Evolutionary conservation across 805 yeast species (phyloP).

Genomic region (Pichia phayaonensis): DNA sequence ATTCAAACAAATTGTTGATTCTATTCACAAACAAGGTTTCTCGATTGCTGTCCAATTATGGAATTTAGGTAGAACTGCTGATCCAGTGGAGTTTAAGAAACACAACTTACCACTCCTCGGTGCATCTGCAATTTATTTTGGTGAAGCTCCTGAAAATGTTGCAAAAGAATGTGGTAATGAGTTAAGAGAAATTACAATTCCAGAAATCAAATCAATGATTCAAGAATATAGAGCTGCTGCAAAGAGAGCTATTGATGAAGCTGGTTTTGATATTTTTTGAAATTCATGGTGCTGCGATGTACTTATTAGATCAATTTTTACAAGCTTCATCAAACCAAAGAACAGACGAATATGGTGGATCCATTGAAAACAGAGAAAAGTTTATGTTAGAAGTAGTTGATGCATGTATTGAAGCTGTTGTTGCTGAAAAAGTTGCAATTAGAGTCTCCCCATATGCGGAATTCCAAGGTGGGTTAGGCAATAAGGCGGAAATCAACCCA

Average conservation of each 20-base stretch:
- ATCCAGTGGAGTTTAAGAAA: conserved; percentile 30
- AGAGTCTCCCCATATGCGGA: too few species aligned
- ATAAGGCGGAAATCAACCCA: too few species aligned
- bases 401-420: conserved; percentile 42
- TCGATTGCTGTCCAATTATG: conserved; percentile 44
- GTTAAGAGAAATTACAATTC: conserved; percentile 37
- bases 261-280: conserved; percentile 38
- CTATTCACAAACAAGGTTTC: conserved; percentile 44
- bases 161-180: conserved; percentile 34
- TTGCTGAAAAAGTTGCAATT: conserved; percentile 41
- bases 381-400: conserved; percentile 42
- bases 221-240: conserved; percentile 40
- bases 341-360: conserved; percentile 37
- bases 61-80: conserved; percentile 38
- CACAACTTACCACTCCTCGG: conserved; percentile 29
- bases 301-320: conserved; percentile 33
- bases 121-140: conserved; percentile 35
- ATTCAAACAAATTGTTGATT: conserved; percentile 43
- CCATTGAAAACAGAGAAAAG: conserved; percentile 36
- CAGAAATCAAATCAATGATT: conserved; percentile 35
- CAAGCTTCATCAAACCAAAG: conserved; percentile 30
- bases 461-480: too few species aligned
- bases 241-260: conserved; percentile 27
- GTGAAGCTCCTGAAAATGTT: conserved; percentile 28
- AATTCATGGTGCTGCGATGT: too few species aligned